Base-by-base conservation (phyloP, 2,329 filamentous ascomycete species). In the Thielaviopsis populi region DNA sequence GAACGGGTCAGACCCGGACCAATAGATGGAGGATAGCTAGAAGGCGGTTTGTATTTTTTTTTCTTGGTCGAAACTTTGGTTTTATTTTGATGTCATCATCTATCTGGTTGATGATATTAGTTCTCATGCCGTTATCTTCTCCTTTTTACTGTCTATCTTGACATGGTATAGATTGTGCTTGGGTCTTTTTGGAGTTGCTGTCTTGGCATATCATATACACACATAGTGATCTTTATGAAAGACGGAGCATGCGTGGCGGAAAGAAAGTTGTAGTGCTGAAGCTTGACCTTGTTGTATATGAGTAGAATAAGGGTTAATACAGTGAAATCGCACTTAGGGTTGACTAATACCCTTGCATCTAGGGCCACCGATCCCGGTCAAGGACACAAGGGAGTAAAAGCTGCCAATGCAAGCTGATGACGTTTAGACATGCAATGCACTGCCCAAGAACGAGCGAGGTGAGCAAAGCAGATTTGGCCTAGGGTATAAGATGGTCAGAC, bases 1-100 rank as follows among this genome's bases (percentile, higher is more conserved):
- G 33, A 74, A 76, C 8, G 72, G 43, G 10, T 65, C 64, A 10
- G 63, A 63, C 37, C 46, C 60, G 43, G 66, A 66, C 61, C 56
- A 63, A 10, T 58, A 60, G 50, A 53, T 19, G 43, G 27, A 11
- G 42, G 37, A 2, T 53, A 8, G 17, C 19, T 27, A 40, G 63
- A 43, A 8, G 40, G 27, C 15, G n/a, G n/a, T 11, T 48, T 48
- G 24, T 42, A 37, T 43, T 22, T 46, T 27, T 19, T 42, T 46
- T 42, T 59, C 17, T 59, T 48, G n/a, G 27, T 13, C 15, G 30
- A 8, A 41, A 43, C 53, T 19, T 48, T 30, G 41, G 13, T 37
- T 63, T 43, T 22, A 13, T 64, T 59, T 61, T 65, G n/a, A 59
- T 59, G 56, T 15, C 10, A 58, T 63, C 15, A 46, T 24, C 59